Conservation (phyloP, 768 basidiomycete species). For the Paxillus rubicundulus region DNA sequence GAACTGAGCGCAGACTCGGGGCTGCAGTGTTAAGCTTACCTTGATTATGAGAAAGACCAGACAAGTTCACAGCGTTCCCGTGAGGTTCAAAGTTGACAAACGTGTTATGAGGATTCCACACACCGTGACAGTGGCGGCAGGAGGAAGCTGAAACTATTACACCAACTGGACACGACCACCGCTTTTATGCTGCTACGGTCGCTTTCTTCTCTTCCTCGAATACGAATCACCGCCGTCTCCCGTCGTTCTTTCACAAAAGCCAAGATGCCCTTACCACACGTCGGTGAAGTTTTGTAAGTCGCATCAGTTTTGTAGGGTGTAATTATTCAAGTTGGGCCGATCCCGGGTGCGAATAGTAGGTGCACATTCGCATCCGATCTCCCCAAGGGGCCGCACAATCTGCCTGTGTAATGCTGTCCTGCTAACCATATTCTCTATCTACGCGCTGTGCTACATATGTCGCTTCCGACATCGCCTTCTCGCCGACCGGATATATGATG, state of each 20-base stretch:
- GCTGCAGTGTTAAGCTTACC: conserved; percentile 1
- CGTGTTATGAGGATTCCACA: not conserved
- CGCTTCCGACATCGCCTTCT: not conserved
- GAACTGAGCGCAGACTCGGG: too few relatives aligned
- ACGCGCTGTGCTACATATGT: not conserved
- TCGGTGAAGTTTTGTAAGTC: conserved; percentile 19
- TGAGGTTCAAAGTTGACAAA: conserved; percentile 4
- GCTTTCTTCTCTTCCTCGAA: conserved; percentile 3
- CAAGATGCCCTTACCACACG: conserved; percentile 12
- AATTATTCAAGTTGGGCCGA: not conserved
- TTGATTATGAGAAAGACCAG: conserved; percentile 16
- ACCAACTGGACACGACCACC: not conserved
- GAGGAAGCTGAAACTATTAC: not conserved
- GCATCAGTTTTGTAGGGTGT: not conserved
- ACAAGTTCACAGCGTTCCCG: conserved; percentile 9
- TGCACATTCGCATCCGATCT: not conserved
- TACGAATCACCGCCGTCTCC: not conserved
- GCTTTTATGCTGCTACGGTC: conserved; percentile 9
- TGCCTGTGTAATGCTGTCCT: not conserved
- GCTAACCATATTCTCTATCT: not conserved
- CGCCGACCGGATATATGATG: not conserved
- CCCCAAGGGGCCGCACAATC: not conserved
- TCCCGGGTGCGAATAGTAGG: not conserved
- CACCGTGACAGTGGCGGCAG: not conserved
- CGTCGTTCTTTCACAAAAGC: conserved; percentile 3